Base-by-base conservation (phyloP, 371 early-diverging fungal genomes). In the Dichotomocladium elegans region DNA sequence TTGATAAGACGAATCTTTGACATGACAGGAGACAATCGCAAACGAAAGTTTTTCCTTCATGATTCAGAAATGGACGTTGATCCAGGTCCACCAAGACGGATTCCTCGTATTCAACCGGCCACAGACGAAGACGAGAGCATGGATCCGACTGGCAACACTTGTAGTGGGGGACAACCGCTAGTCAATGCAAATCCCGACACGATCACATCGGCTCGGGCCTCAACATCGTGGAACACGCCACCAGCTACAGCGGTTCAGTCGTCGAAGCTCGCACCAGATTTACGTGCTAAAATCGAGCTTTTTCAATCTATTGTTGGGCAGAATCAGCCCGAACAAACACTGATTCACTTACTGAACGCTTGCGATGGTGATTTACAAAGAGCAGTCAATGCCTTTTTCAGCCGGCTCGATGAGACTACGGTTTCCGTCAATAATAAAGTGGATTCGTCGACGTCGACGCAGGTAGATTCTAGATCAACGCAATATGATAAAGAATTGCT, bases 311-410 rank as follows among this genome's bases (percentile, higher is more conserved):
- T 57, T 8, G 30, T 57, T 12, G 57, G 57, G 8, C 24, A 49
- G 10, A 21, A 35, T 0, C 21, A 41, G 2, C 26, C 57, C 5
- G 35, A 43, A 12, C 19, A 29, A 11, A 22, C 15, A 3, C 24
- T 57, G 29, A 21, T 42, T 15, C 47, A 47, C 9, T 44, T 58
- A 12, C 26, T 58, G n/a, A 14, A 27, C 12, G 24, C 22, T 14
- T 33, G 25, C 35, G 40, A 51, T 14, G 58, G 58, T 6, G 43
- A 58, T 58, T 30, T 58, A 7, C 52, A 58, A 34, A 19, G 31
- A 34, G 52, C 58, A 0, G 41, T 47, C 10, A 58, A 58, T 41
- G 35, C 33, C 8, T 52, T 47, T 26, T 58, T 7, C 28, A 6
- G 15, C 40, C 40, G 9, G 19, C 8, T 11, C 41, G 6, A 19